Evolutionary conservation across 192 early-diverging fungal genomes (phyloP), one percentile per base, ranked within the genome.

Genomic region (Backusella circina): DNA sequence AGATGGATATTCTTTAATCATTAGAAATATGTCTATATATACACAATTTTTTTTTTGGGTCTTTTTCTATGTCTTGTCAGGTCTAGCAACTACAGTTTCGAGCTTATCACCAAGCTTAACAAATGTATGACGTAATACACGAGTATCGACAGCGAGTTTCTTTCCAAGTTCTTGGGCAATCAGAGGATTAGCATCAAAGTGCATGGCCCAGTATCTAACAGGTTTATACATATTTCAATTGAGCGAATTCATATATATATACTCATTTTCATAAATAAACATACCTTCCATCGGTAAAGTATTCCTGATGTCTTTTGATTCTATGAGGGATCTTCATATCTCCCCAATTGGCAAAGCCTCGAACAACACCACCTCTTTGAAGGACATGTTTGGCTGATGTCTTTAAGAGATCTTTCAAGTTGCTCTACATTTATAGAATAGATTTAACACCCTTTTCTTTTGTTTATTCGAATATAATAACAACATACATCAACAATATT

Each of bases 301-400:
- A 90, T 84, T 92, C 90, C 85, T 96, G 95, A 79, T 97, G 97
- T 74, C 93, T 85, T 85, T 93, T 91, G 84, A 96, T 97, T 61
- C 95, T 88, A 79, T 95, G 93, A 36, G 94, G 94, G 37, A 98
- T 83, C 65, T 84, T 80, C 77, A 85, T 84, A 44, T 88, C 84
- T 13, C 91, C 91, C 79, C 94, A 83, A 77, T 91, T 91, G 71
- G 92, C 87, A 81, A 98, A 92, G 13, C 89, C 88, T 47, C 95
- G 88, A 10, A 98, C 95, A 35, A 95, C 95, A 54, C 97, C 97
- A 35, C 93, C 91, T 67, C 85, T 87, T 78, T 96, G 90, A 57
- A 98, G 83, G 35, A 98, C 91, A 65, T 90, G 88, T 66, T 86
- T 81, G 23, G 96, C 93, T 21, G 93, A 91, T 23, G 83, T 86